Evolutionary conservation across 345 rosid species (phyloP).

Genomic region (Anastatica hierochuntica): DNA sequence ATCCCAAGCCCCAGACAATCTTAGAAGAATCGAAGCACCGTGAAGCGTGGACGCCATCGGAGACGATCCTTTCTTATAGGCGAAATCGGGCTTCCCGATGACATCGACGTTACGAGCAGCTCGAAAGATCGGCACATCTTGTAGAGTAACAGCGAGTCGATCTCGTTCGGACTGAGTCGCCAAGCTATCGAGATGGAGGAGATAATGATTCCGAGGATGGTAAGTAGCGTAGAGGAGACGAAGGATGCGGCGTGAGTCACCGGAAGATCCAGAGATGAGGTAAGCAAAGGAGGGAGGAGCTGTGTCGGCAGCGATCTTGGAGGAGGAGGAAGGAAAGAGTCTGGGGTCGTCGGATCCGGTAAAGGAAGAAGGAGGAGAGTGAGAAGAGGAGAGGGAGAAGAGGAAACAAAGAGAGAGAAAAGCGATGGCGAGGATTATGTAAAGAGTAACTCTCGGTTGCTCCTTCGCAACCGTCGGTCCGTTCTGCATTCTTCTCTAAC

Average conservation of each 20-base stretch:
- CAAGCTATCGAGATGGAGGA: slow-evolving; percentile 69
- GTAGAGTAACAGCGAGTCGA: slow-evolving; percentile 44
- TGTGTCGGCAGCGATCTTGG: slow-evolving; percentile 47
- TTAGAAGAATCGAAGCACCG: slow-evolving; percentile 79
- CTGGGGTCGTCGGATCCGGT: slow-evolving; percentile 27
- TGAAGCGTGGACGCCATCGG: slow-evolving; percentile 68
- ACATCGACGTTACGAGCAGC: slow-evolving; percentile 85
- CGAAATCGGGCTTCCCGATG: slow-evolving; percentile 71
- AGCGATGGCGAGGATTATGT: slow-evolving; percentile 45
- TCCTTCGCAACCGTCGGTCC: slow-evolving; percentile 25
- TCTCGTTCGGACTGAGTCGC: slow-evolving; percentile 67
- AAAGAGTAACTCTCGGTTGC: slow-evolving; percentile 37
- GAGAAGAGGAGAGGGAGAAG: slow-evolving; percentile 31
- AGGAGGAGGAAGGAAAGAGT: slow-evolving; percentile 58
- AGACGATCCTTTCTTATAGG: slow-evolving; percentile 68
- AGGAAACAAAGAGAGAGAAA: slow-evolving; percentile 63
- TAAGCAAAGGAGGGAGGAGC: slow-evolving; percentile 70
- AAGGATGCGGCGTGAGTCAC: slow-evolving; percentile 55
- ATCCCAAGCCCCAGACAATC: slow-evolving; percentile 66
- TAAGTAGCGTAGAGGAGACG: slow-evolving; percentile 68
- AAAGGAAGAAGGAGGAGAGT: slow-evolving; percentile 27
- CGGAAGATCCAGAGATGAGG: slow-evolving; percentile 64
- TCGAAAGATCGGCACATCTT: slow-evolving; percentile 46
- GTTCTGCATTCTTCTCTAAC: slow-evolving; percentile 22
- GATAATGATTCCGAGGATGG: slow-evolving; percentile 78